These are phyloP conservation scores for Borealophlyctis nickersoniae DNA, from an alignment of 192 early-diverging fungal genomes.

Conservation along the genomic window DNA sequence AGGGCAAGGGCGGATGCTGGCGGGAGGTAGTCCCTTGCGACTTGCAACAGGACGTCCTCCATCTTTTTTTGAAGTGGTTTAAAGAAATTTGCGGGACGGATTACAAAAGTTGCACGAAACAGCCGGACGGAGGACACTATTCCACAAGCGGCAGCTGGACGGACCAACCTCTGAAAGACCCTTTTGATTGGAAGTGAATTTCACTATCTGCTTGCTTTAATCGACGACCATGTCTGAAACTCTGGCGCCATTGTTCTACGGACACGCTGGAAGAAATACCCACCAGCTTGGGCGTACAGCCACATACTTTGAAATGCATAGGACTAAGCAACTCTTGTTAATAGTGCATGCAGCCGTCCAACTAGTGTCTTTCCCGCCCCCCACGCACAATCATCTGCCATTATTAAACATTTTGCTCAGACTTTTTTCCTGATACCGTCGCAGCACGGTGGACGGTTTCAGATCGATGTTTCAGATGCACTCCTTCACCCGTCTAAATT, in stretches of 20 bases:
- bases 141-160: too few species aligned
- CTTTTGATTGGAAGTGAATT: constrained; percentile 92
- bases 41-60: too few species aligned
- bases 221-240: constrained; percentile 91
- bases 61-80: background rate
- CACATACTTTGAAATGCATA: constrained; percentile 77
- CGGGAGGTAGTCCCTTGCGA: too few species aligned
- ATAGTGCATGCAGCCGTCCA: constrained; percentile 97
- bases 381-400: constrained; percentile 93
- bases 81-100: constrained; percentile 16
- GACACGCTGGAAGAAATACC: constrained; percentile 71
- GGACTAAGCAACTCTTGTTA: constrained; percentile 87
- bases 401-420: constrained; percentile 99
- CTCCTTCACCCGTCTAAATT: too few species aligned
- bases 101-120: constrained; percentile 1
- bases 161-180: background rate
- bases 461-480: constrained; percentile 88
- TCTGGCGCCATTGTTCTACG: constrained; percentile 98
- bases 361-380: constrained; percentile 98
- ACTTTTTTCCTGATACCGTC: constrained; percentile 94
- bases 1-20: too few species aligned
- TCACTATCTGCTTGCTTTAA: constrained; percentile 89
- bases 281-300: too few species aligned
- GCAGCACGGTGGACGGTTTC: constrained; percentile 87
- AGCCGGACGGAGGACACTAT: too few species aligned